phyloP scores from a whole-genome alignment of 345 rosid genomes.

The Toxicodendron radicans region DNA sequence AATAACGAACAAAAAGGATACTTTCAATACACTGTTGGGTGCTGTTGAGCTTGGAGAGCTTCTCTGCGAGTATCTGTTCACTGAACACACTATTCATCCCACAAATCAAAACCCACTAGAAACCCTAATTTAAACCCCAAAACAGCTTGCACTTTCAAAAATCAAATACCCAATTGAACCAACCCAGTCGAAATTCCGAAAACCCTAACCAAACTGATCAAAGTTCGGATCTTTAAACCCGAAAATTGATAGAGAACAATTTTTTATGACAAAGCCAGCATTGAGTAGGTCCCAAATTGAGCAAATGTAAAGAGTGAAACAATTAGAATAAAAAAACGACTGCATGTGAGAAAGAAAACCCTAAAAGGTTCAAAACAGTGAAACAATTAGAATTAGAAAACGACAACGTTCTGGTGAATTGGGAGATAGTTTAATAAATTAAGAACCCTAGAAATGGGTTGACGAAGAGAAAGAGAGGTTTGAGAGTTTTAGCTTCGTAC shows the following conservation, averaged over 20 bases:
- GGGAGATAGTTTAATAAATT: no score
- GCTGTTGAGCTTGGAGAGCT: conserved; percentile 97
- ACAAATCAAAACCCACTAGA: conserved; percentile 19
- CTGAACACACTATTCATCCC: conserved; percentile 93
- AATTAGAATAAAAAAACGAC: no score
- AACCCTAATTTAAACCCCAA: conserved; percentile 7
- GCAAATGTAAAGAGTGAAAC: conserved; percentile 22
- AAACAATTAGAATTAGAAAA: background rate
- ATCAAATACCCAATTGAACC: background rate
- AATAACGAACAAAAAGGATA: conserved; percentile 45
- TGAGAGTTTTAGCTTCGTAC: no score
- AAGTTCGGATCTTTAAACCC: conserved; percentile 23
- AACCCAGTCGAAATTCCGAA: background rate
- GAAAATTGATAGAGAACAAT: background rate
- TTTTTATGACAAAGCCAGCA: background rate
- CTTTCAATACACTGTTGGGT: conserved; percentile 97
- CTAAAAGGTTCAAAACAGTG: conserved; percentile 4
- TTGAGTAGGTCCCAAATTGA: conserved; percentile 8
- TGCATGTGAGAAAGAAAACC: conserved; percentile 15
- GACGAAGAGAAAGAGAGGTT: no score
- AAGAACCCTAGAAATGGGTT: no score
- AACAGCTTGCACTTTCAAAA: background rate
- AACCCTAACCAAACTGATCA: conserved; percentile 12
- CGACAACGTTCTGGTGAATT: background rate
- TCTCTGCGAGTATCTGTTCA: conserved; percentile 91